Evolutionary conservation across 495 filamentous ascomycete genomes (phyloP), one percentile per base, ranked within the genome.

Genomic region (Rostrohypoxylon terebratum): DNA sequence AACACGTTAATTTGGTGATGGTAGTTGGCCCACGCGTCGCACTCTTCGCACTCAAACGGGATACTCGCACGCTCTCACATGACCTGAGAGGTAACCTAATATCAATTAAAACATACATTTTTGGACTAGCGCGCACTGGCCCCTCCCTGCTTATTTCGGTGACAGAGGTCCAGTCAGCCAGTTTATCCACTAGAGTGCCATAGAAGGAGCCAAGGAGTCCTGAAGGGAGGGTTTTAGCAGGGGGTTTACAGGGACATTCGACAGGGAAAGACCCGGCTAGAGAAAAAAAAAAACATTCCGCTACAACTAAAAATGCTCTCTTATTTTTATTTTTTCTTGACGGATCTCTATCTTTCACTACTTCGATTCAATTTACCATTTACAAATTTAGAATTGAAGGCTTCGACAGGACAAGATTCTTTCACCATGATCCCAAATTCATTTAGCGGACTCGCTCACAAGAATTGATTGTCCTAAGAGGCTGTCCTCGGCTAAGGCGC

Each of bases 41-140:
- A 44, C 23, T 31, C 18, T 3, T 28, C 28, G 1, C 28, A 28
- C 28, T 28, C 6, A 28, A 63, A 75, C 76, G 34, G 59, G 74
- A 78, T 73, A 78, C n/a, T 61, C 33, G n/a, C 76, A 59, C 76
- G 74, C 20, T 60, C 38, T 77, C 76, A 78, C 76, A 75, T 78
- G 76, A 78, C 76, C 51, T 71, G 60, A n/a, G 34, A 13, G 34
- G 34, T 38, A 11, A 5, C 28, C 28, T 28, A 28, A 38, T 10
- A 1, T 47, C 45, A 42, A 33, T 68, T 78, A 72, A 69, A 59
- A 31, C 25, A 13, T 59, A 48, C 47, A 4, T 10, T 70, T 63
- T 48, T 0, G 74, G 76, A 4, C 33, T 78, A 78, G 76, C 51
- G 62, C 38, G 44, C 33, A 45, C 4, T 44, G 20, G 13, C 34